Conservation (phyloP, 495 filamentous ascomycete species). For the Lineolata rhizophorae region DNA sequence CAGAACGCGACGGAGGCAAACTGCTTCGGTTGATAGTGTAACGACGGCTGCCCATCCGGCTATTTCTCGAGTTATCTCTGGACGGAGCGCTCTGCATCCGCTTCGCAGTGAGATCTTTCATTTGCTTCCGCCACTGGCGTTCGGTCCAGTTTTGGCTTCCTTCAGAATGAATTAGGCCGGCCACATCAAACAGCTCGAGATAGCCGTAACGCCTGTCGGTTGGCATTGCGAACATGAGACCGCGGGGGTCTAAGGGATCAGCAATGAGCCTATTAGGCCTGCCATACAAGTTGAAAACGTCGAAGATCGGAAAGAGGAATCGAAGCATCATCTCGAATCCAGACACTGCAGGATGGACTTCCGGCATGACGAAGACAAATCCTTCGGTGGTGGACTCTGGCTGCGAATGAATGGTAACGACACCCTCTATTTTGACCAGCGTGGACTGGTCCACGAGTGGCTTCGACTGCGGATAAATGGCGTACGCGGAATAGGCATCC, state of each 20-base stretch:
- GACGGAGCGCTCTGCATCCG: too few relatives aligned
- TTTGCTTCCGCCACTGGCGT: conserved; percentile 65
- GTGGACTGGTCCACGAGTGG: conserved; percentile 86
- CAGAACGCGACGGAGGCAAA: conserved; percentile 25
- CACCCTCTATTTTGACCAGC: conserved; percentile 81
- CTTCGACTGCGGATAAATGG: conserved; percentile 87
- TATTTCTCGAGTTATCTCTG: too few relatives aligned
- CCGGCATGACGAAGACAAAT: conserved; percentile 95
- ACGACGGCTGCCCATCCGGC: too few relatives aligned
- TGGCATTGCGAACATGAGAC: conserved; percentile 97
- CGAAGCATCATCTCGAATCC: conserved; percentile 96
- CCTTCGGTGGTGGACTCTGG: conserved; percentile 60
- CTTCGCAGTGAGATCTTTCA: conserved; percentile 77
- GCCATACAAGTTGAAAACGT: conserved; percentile 82
- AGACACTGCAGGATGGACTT: conserved; percentile 68
- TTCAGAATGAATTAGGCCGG: conserved; percentile 48
- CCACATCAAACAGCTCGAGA: conserved; percentile 70
- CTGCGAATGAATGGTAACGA: conserved; percentile 61
- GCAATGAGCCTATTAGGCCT: conserved; percentile 72
- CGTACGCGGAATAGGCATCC: conserved; percentile 79
- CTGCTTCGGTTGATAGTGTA: too few relatives aligned
- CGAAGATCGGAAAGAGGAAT: conserved; percentile 84
- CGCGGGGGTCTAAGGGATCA: conserved; percentile 62
- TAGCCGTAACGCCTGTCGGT: conserved; percentile 76
- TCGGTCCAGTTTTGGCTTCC: conserved; percentile 68